Percentiles rank a stretch among this genome's conserved stretches.
phyloP scores from a whole-genome alignment of 2,329 filamentous ascomycete species.

The Lecanosticta acicola region DNA sequence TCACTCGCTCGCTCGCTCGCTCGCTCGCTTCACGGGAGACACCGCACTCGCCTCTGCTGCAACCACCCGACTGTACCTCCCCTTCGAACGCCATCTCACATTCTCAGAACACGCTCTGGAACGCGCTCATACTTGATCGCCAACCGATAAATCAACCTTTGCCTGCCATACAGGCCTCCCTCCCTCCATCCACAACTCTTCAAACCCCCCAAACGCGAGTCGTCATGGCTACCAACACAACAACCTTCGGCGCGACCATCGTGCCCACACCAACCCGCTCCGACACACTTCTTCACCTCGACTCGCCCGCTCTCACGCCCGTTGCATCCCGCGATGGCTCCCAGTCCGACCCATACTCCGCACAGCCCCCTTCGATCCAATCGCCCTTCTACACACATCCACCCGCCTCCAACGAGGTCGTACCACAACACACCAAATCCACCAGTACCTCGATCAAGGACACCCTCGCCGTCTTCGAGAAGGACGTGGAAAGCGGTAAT shows the following conservation, averaged over 20 bases:
- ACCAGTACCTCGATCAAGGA: constrained; percentile 20
- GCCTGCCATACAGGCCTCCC: no score
- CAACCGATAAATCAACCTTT: no score
- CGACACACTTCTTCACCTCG: constrained; percentile 25
- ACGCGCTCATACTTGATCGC: no score
- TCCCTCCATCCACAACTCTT: background rate
- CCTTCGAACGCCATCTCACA: no score
- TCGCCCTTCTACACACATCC: constrained; percentile 47
- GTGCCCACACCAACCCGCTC: constrained; percentile 24
- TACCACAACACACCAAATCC: constrained; percentile 25
- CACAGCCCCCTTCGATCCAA: background rate
- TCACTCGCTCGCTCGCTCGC: no score
- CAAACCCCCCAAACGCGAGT: no score
- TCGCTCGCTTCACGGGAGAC: no score
- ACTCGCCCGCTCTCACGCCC: constrained; percentile 33
- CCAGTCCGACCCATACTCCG: constrained; percentile 29
- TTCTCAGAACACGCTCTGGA: no score
- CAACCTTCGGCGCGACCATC: constrained; percentile 41
- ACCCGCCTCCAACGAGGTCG: constrained; percentile 39
- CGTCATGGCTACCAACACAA: constrained; percentile 16
- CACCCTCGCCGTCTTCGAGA: constrained; percentile 27
- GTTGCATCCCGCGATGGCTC: constrained; percentile 27
- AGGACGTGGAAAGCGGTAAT: constrained; percentile 36
- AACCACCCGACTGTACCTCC: no score
- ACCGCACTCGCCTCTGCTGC: no score